These are phyloP conservation scores for Cyclocybe aegerita DNA, from an alignment of 768 basidiomycete species.

Conservation along the genomic window DNA sequence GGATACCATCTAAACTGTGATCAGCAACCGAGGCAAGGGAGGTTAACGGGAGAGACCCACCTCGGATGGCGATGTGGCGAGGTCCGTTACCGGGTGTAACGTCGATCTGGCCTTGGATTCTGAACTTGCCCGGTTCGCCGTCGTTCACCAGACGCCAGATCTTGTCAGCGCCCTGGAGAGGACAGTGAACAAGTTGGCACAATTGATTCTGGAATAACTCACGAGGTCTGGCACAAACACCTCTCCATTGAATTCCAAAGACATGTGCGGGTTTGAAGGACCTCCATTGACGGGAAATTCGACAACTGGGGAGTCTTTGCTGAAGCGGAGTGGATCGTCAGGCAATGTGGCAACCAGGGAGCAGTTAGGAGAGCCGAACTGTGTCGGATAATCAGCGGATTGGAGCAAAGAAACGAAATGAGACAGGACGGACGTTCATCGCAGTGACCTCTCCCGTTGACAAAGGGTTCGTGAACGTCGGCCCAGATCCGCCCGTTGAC, in stretches of 20 bases:
- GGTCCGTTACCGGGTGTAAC: conserved; percentile 58
- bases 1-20: conserved; percentile 33
- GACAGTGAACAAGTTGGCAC: background rate
- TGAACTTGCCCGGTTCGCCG: conserved; percentile 42
- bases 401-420: background rate
- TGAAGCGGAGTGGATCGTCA: conserved; percentile 34
- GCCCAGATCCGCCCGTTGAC: conserved; percentile 45
- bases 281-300: conserved; percentile 46
- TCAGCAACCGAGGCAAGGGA: background rate
- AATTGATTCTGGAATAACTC: conserved; percentile 8
- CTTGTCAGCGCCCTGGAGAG: conserved; percentile 54
- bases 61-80: conserved; percentile 31
- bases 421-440: conserved; percentile 43
- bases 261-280: conserved; percentile 63
- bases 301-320: conserved; percentile 35
- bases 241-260: conserved; percentile 48
- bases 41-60: conserved; percentile 1
- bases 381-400: background rate
- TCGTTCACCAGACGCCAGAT: conserved; percentile 58
- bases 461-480: conserved; percentile 50
- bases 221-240: conserved; percentile 64
- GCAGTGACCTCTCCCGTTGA: conserved; percentile 55
- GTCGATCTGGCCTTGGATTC: conserved; percentile 54
- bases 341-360: conserved; percentile 37
- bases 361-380: conserved; percentile 39